Evolutionary conservation across 768 basidiomycete species (phyloP).

Genomic region (Trametes coccinea): DNA sequence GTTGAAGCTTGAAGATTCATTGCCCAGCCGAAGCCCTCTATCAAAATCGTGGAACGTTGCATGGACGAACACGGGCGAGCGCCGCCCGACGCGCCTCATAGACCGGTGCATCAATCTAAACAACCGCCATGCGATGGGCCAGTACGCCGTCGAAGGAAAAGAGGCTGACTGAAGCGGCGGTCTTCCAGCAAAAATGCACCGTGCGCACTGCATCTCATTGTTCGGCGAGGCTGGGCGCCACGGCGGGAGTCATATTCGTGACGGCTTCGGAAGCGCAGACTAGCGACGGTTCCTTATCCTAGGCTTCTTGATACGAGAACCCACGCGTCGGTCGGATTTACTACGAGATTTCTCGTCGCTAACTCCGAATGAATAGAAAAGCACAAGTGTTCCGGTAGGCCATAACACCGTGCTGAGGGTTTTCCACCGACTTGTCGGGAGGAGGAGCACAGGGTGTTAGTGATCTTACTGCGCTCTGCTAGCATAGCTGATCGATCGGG

Average conservation of each 20-base stretch:
- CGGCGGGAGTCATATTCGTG: background rate
- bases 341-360: background rate
- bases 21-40: too few relatives aligned
- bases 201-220: constrained; percentile 3
- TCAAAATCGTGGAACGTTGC: too few relatives aligned
- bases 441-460: too few relatives aligned
- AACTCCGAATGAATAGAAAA: background rate
- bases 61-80: too few relatives aligned
- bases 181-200: background rate
- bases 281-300: constrained; percentile 2
- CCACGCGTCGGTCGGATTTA: background rate
- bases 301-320: background rate
- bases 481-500: constrained; percentile 4
- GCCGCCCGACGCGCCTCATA: too few relatives aligned
- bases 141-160: too few relatives aligned
- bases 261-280: constrained; percentile 3
- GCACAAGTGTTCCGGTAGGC: background rate
- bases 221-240: constrained; percentile 3
- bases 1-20: too few relatives aligned
- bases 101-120: too few relatives aligned
- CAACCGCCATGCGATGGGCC: too few relatives aligned
- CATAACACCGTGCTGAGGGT: background rate
- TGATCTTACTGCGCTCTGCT: background rate
- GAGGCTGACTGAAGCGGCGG: too few relatives aligned
- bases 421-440: too few relatives aligned